Evolutionary conservation across 768 basidiomycete genomes (phyloP), one percentile per base, ranked within the genome.

Genomic region (Amanita muscaria): DNA sequence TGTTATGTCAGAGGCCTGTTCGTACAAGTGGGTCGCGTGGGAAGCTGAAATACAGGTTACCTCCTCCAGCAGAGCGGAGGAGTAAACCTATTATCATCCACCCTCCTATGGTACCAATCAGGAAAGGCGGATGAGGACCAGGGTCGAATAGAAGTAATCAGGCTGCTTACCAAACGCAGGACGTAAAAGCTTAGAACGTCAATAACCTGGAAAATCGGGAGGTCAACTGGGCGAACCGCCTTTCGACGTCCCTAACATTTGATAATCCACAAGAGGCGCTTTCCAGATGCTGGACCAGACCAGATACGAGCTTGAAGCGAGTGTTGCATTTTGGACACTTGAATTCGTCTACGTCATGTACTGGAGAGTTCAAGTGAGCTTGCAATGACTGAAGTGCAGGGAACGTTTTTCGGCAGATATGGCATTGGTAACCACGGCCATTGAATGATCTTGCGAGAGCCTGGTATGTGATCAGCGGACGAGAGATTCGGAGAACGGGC

Each of bases 211-310:
- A 30, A 44, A 66, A 63, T 18, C 56, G 55, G 27, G 34, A 53
- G 2, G 62, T 59, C 43, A 70, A 50, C 29, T 50, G 49, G 7
- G 55, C 43, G 47, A 61, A 57, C 11, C 55, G 50, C 34, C 50
- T 44, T 45, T 61, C 53, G 15, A 69, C 59, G 39, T 58, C 38
- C 23, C 55, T 34, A 49, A 62, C 61, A 47, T 49, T 54, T 14
- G 64, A 58, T 5, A 69, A 46, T 1, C 64, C 63, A 47, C 70
- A 72, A 3, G 50, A 40, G 8, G 57, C 65, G 44, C 64, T 67
- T 54, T 73, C 71, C 18, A 73, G 59, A 51, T 73, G 72, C 47
- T 69, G 68, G 19, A 67, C 59, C 29, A 74, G 53, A 3, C 59
- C 67, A 5, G 68, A 71, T 21, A 72, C 55, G 24, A 66, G 51